Percentiles rank a stretch among this genome's conserved stretches.
Conservation (phyloP, 169 alveolate species). For the Eimeria acervulina region DNA sequence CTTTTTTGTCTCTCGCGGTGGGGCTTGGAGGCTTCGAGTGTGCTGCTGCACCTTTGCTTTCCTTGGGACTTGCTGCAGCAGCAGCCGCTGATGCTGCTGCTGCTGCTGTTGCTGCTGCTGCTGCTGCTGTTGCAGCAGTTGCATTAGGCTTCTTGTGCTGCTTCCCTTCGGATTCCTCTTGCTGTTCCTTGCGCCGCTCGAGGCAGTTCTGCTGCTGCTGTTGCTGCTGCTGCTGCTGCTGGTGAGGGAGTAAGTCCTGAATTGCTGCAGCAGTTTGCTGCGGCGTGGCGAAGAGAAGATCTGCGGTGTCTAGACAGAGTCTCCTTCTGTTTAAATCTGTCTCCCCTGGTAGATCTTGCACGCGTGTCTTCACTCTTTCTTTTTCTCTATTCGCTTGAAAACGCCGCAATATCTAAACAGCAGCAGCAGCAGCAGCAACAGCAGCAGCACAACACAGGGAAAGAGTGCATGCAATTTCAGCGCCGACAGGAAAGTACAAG, state of each 20-base stretch:
- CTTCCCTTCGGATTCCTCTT: background rate
- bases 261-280: background rate
- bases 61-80: too few species aligned
- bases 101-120: conserved; percentile 24
- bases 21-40: background rate
- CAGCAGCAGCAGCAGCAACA: conserved; percentile 7
- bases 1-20: background rate
- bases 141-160: background rate
- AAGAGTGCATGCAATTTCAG: background rate
- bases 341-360: conserved; percentile 60
- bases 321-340: background rate
- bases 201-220: background rate
- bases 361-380: conserved; percentile 60
- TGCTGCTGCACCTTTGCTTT: background rate
- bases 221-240: conserved; percentile 64
- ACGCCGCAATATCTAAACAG: too few species aligned
- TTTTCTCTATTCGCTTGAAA: conserved; percentile 58
- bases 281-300: conserved; percentile 16
- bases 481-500: too few species aligned
- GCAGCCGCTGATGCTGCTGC: background rate
- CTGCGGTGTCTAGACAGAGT: background rate
- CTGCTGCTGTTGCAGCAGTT: conserved; percentile 27
- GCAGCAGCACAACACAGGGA: background rate
- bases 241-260: background rate
- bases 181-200: background rate